phyloP scores from a whole-genome alignment of 176 grass and related monocot genomes.

The Raddia distichophylla region DNA sequence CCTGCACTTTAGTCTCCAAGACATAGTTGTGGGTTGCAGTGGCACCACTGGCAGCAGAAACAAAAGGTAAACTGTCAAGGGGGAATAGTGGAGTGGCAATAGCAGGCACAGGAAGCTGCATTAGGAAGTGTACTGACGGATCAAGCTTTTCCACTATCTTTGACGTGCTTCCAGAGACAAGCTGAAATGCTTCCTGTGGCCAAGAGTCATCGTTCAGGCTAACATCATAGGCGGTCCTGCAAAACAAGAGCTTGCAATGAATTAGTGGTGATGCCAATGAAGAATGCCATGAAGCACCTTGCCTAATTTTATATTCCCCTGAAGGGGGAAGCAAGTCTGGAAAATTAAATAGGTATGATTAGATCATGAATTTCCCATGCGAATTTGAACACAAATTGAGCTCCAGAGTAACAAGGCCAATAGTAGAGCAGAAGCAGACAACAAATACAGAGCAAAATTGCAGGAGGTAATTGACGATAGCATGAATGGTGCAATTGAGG shows the following conservation, averaged over 20 bases:
- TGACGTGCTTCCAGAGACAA: constrained; percentile 56
- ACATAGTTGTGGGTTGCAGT: constrained; percentile 69
- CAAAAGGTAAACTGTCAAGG: neutral
- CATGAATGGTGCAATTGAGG: too few relatives aligned
- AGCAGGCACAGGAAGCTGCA: neutral
- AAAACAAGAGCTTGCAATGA: neutral
- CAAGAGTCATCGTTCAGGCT: constrained; percentile 73
- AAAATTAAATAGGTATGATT: neutral
- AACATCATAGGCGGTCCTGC: constrained; percentile 78
- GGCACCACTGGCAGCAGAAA: constrained; percentile 45
- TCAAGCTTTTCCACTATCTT: constrained; percentile 74
- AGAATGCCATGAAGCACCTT: neutral
- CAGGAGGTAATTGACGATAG: neutral
- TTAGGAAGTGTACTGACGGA: constrained; percentile 47
- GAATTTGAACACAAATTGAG: neutral
- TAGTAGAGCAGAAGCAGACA: neutral
- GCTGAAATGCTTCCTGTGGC: constrained; percentile 64
- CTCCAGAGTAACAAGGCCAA: neutral
- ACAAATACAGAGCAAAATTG: neutral
- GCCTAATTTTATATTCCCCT: neutral
- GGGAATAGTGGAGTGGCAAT: neutral
- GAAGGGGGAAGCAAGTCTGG: neutral
- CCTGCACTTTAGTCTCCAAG: constrained; percentile 70
- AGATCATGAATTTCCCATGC: neutral
- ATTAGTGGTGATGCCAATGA: neutral